Evolutionary conservation across 805 yeast species (phyloP), one percentile per base, ranked within the genome.

Genomic region (Cyberlindnera maclurae): DNA sequence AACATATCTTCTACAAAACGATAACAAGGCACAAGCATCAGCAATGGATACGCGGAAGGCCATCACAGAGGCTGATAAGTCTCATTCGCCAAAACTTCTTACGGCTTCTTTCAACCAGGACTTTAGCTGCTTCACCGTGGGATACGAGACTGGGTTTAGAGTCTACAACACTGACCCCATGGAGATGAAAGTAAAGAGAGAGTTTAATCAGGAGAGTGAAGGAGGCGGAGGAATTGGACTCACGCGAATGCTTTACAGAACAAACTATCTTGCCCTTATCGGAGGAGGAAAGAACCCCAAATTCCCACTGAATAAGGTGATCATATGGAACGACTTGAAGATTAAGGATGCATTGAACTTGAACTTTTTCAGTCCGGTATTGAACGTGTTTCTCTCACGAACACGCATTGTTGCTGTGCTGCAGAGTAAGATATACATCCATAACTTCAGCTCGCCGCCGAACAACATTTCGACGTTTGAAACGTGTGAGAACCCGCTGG

Each of bases 241-340:
- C 26, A 76, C 83, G 2, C 67, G 80, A 33, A 86, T 90, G 95
- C 77, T 90, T 5, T 84, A 87, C 57, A 73, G 96, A 31, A 88
- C 97, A 0, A 90, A 90, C 62, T 89, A 88, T 56, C 69, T 90
- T 38, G 96, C 90, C 1, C 62, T 93, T 31, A 85, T 88, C 0
- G 96, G 97, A 1, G 96, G 96, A 13, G 96, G 96, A 2, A 70
- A 72, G 45, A 71, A 71, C 42, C 96, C 96, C 16, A 70, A 75
- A 44, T 85, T 77, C 52, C 83, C 96, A 1, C 69, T 75, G 48
- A 86, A 85, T 62, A 84, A 83, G 57, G 73, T 88, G 29, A 71
- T 87, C 27, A 79, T 90, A 13, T 93, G 96, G 96, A 97, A 90
- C 60, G 97, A 90, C 57, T 60, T 85, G 43, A 84, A 85, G 59